Evolutionary conservation across 176 grass and related monocot species (phyloP).

Genomic region (Zea luxurians): DNA sequence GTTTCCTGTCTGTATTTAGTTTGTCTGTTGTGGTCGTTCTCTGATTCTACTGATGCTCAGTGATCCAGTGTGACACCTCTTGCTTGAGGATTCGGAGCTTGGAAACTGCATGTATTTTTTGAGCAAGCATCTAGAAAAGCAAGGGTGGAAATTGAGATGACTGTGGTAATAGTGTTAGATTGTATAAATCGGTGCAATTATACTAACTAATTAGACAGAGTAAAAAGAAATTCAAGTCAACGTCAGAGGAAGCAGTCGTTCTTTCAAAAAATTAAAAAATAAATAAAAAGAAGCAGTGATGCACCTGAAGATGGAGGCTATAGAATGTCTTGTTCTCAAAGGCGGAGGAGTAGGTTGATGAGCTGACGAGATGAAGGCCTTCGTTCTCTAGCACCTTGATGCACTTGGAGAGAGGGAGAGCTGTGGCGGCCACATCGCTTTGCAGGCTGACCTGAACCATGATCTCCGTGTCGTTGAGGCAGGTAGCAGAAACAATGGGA

Average conservation of each 20-base stretch:
- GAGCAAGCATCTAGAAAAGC: not conserved
- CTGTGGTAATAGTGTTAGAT: not conserved
- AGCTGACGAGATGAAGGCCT: constrained; percentile 59
- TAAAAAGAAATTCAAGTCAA: not conserved
- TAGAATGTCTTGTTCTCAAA: constrained; percentile 63
- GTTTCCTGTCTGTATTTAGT: not conserved
- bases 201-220: not conserved
- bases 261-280: too few species aligned
- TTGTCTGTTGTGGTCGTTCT: not conserved
- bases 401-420: constrained; percentile 53
- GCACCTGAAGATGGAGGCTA: constrained; percentile 83
- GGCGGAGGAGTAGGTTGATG: constrained; percentile 51
- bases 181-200: not conserved
- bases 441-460: constrained; percentile 73
- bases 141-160: not conserved
- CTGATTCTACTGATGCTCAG: not conserved
- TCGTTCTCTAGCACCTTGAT: constrained; percentile 63
- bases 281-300: not conserved
- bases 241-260: not conserved
- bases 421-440: constrained; percentile 26
- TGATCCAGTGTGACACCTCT: not conserved
- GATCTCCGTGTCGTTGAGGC: constrained; percentile 60
- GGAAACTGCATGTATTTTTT: not conserved
- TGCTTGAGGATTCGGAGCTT: not conserved
- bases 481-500: constrained; percentile 58